phyloP scores from a whole-genome alignment of 352 stramenopile genomes.

The Plasmopara halstedii region DNA sequence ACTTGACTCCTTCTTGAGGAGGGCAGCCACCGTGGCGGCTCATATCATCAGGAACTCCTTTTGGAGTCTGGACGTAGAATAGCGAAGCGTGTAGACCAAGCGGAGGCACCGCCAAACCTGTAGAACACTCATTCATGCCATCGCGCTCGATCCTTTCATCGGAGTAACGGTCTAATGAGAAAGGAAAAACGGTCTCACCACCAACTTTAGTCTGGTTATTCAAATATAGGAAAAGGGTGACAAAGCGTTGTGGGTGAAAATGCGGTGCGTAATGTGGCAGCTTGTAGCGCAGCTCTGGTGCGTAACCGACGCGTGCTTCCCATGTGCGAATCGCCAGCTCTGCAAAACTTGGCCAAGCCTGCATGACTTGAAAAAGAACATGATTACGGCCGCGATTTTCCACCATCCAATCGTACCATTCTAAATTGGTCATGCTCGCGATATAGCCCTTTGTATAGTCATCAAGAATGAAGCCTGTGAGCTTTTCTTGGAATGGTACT shows the following conservation, averaged over 20 bases:
- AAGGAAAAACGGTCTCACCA: slow-evolving; percentile 97
- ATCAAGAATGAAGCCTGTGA: slow-evolving; percentile 57
- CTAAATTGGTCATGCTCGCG: slow-evolving; percentile 43
- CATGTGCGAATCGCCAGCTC: slow-evolving; percentile 65
- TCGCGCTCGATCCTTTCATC: slow-evolving; percentile 60
- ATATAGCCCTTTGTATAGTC: slow-evolving; percentile 53
- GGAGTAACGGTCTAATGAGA: slow-evolving; percentile 64
- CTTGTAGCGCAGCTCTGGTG: slow-evolving; percentile 42
- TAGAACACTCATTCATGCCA: slow-evolving; percentile 78
- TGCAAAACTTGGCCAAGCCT: slow-evolving; percentile 46
- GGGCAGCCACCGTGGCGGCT: slow-evolving; percentile 76
- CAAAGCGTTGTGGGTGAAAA: slow-evolving; percentile 91
- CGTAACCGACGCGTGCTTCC: slow-evolving; percentile 38
- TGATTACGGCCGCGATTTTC: slow-evolving; percentile 52
- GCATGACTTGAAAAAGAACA: slow-evolving; percentile 57
- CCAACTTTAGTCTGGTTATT: slow-evolving; percentile 92
- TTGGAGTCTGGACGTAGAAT: slow-evolving; percentile 79
- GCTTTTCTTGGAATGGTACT: slow-evolving; percentile 49
- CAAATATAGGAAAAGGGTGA: slow-evolving; percentile 96
- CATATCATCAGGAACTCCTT: slow-evolving; percentile 69
- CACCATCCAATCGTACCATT: slow-evolving; percentile 73
- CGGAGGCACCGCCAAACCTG: slow-evolving; percentile 64
- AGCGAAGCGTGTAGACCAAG: slow-evolving; percentile 63
- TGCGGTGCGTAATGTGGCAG: slow-evolving; percentile 61
- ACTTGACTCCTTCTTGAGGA: slow-evolving; percentile 81